Conservation (phyloP, 2,329 filamentous ascomycete species). For the Sporothrix inflata region DNA sequence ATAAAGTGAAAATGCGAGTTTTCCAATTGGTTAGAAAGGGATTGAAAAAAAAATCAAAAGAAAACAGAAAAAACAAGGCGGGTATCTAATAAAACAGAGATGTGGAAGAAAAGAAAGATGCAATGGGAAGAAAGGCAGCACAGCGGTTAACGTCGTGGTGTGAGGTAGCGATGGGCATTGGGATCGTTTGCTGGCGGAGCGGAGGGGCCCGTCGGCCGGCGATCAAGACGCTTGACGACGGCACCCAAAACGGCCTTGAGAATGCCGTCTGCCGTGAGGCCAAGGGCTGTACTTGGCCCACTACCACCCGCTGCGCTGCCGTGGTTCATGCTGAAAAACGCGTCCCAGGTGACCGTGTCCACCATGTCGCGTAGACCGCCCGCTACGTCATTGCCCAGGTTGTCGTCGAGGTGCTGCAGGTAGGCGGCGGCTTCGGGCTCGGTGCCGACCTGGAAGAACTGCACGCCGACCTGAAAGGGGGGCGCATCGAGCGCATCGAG, state of each 20-base stretch:
- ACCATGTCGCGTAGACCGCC: slow-evolving; percentile 76
- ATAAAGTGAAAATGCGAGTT: not conserved
- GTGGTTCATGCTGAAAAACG: slow-evolving; percentile 37
- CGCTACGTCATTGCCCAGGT: slow-evolving; percentile 56
- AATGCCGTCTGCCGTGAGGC: slow-evolving; percentile 69
- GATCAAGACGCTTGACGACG: slow-evolving; percentile 55
- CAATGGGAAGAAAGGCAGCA: not conserved
- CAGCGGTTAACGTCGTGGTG: not conserved
- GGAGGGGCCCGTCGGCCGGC: slow-evolving; percentile 1
- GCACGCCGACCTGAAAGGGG: slow-evolving; percentile 83
- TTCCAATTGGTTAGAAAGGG: not conserved
- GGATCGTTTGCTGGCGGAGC: not conserved
- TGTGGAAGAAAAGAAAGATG: not conserved
- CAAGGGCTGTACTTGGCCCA: slow-evolving; percentile 44
- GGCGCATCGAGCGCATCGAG: slow-evolving; percentile 72
- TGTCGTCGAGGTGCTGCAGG: slow-evolving; percentile 76
- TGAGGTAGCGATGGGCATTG: not conserved
- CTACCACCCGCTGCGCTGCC: not conserved
- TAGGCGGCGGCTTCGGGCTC: slow-evolving; percentile 67
- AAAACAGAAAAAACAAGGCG: not conserved
- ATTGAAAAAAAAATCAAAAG: not conserved
- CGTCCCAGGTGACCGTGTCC: slow-evolving; percentile 79
- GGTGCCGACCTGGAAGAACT: slow-evolving; percentile 91
- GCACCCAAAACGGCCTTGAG: slow-evolving; percentile 82
- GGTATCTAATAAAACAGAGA: slow-evolving; percentile 7